Percentiles rank a stretch among this genome's conserved stretches.
phyloP scores from a whole-genome alignment of 1,139 yeast genomes.

The Saccharomyces uvarum region DNA sequence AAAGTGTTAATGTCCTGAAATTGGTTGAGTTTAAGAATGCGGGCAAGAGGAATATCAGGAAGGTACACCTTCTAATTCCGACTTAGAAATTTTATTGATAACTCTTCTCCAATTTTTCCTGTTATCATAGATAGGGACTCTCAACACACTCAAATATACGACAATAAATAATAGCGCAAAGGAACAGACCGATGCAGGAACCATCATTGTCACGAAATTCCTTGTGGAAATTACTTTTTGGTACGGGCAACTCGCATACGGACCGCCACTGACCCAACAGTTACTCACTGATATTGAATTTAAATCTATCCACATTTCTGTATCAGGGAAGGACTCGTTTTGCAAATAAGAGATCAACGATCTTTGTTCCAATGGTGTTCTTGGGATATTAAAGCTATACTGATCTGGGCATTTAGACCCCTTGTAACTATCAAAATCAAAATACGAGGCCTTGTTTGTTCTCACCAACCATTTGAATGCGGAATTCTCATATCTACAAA shows the following conservation, averaged over 20 bases:
- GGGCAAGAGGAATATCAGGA: constrained; percentile 30
- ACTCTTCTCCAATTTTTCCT: constrained; percentile 49
- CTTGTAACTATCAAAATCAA: constrained; percentile 27
- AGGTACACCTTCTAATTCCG: constrained; percentile 60
- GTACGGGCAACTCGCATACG: constrained; percentile 74
- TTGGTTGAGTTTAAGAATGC: background rate
- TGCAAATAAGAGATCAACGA: constrained; percentile 27
- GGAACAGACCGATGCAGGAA: constrained; percentile 59
- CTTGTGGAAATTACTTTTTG: constrained; percentile 46
- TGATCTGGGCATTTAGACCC: constrained; percentile 46
- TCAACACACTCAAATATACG: constrained; percentile 33
- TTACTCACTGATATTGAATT: constrained; percentile 66
- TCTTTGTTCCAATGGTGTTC: constrained; percentile 41
- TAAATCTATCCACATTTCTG: constrained; percentile 65
- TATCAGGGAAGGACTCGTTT: constrained; percentile 7
- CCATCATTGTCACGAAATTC: constrained; percentile 55
- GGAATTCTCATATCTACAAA: constrained; percentile 45
- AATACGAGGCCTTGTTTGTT: constrained; percentile 39
- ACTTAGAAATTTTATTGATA: constrained; percentile 38
- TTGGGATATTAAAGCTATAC: constrained; percentile 51
- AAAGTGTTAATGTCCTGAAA: background rate
- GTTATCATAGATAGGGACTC: constrained; percentile 48
- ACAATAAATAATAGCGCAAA: constrained; percentile 41
- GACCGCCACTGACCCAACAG: constrained; percentile 87
- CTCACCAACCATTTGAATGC: constrained; percentile 45